Base-by-base conservation (phyloP, 1,139 yeast genomes). In the Saccharomyces hybrid region DNA sequence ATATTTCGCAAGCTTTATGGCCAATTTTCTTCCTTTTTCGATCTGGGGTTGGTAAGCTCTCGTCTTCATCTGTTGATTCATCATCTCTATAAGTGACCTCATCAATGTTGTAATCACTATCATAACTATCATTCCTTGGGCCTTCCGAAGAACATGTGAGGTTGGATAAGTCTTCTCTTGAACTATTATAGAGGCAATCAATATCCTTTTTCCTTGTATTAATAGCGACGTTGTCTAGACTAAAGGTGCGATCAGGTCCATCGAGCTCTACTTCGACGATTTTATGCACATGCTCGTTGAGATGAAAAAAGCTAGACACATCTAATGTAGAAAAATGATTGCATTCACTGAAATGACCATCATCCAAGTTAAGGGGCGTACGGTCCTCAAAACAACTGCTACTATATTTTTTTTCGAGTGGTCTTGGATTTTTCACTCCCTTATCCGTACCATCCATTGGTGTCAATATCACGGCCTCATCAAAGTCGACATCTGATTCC, bases 51-150 rank as follows among this genome's bases (percentile, higher is more conserved):
- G 95, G 95, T 49, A 91, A 72, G 16, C 83, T 77, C 32, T 81
- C 78, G 67, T 93, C 98, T 57, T 88, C 96, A 70, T 93, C 99
- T 0, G 98, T 93, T 9, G 96, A 88, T 63, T 91, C 97, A 48
- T 95, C 95, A 59, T 74, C 76, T 42, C 68, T 66, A 52, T 65
- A 70, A 5, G 58, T 57, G 5, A 62, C 62, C 31, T 64, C 60
- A 23, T 67, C 69, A 31, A 58, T 61, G 27, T 64, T 66, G 32
- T 63, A 64, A 32, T 60, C 61, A 47, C 56, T 50, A 16, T 59
- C 58, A 13, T 57, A 54, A 6, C 50, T 49, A 9, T 50, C 49
- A n/a, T 51, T 52, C 14, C 3, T 6, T 3, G 13, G 20, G 44
- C 11, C 44, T 20, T 38, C n/a, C 20, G 44, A 20, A 5, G 44